A percentile compares a stretch with the other conserved stretches of the same genome.
These are phyloP conservation scores for Phytophthora rubi DNA, from an alignment of 352 stramenopile genomes.

Conservation along the genomic window DNA sequence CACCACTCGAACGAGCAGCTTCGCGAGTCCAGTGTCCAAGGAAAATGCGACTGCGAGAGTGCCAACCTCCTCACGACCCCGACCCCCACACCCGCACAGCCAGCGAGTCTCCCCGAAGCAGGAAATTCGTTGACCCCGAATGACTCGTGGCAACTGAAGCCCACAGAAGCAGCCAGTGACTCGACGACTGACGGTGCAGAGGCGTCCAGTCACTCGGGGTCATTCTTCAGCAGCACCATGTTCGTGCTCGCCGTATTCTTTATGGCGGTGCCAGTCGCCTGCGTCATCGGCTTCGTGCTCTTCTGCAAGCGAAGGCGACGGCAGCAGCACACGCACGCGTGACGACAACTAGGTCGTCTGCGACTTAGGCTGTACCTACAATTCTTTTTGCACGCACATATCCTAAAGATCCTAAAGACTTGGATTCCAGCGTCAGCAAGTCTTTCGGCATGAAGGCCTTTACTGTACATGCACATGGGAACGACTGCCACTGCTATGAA, in stretches of 20 bases:
- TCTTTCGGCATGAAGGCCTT: no score
- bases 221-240: slow-evolving; percentile 30
- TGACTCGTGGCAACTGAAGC: slow-evolving; percentile 23
- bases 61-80: background rate
- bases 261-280: slow-evolving; percentile 30
- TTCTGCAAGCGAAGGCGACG: slow-evolving; percentile 16
- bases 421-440: no score
- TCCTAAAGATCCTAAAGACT: no score
- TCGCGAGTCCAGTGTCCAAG: slow-evolving; percentile 13
- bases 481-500: no score
- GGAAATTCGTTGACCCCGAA: background rate
- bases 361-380: no score
- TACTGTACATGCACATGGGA: no score
- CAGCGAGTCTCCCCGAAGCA: background rate
- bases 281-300: slow-evolving; percentile 33
- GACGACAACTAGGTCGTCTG: background rate
- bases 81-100: slow-evolving; percentile 15
- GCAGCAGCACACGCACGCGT: slow-evolving; percentile 15
- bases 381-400: no score
- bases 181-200: background rate
- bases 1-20: slow-evolving; percentile 5
- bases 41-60: slow-evolving; percentile 32
- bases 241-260: slow-evolving; percentile 35
- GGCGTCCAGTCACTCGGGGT: slow-evolving; percentile 1
- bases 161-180: slow-evolving; percentile 6